These are phyloP conservation scores for Mucor sp. DNA, from an alignment of 371 early-diverging fungal genomes.

Conservation along the genomic window DNA sequence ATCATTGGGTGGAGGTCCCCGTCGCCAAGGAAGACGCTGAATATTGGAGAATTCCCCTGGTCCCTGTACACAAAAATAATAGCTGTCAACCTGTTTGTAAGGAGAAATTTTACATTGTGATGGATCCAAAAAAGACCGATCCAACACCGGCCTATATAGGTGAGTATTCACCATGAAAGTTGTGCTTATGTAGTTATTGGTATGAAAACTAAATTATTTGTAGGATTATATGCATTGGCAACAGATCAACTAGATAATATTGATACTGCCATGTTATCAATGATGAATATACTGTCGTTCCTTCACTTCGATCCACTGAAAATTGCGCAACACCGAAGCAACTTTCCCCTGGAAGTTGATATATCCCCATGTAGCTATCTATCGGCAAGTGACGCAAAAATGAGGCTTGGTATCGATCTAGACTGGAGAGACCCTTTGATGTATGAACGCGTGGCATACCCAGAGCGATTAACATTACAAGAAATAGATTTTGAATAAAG, in stretches of 20 bases:
- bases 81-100: neutral
- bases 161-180: too few relatives aligned
- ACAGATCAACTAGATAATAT: too few relatives aligned
- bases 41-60: neutral
- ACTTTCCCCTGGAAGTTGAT: neutral
- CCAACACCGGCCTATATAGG: too few relatives aligned
- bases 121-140: neutral
- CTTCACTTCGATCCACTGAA: neutral
- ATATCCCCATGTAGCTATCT: neutral
- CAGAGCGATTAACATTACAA: neutral
- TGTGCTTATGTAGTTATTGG: too few relatives aligned
- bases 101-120: neutral
- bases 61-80: neutral
- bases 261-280: neutral
- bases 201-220: too few relatives aligned
- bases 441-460: neutral
- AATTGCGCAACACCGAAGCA: too few relatives aligned
- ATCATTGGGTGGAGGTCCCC: neutral
- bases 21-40: too few relatives aligned
- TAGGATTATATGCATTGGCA: too few relatives aligned
- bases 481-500: neutral
- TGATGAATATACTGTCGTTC: neutral
- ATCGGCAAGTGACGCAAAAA: neutral
- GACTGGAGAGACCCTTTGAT: neutral
- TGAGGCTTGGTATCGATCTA: neutral